These are phyloP conservation scores for Aspergillus sojae DNA, from an alignment of 2,329 filamentous ascomycete species.

Conservation along the genomic window DNA sequence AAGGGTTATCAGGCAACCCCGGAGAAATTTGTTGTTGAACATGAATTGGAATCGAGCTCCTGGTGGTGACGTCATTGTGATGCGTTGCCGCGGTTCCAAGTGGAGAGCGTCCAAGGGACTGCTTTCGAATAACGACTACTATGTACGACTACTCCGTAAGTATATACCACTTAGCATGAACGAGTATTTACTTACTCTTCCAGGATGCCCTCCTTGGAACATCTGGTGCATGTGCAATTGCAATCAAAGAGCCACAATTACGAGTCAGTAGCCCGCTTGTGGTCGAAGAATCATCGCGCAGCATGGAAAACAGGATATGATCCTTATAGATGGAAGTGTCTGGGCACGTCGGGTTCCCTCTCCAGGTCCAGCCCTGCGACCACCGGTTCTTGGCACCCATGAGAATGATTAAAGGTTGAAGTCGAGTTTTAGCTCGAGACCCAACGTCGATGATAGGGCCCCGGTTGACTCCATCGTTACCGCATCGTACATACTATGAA, in stretches of 20 bases:
- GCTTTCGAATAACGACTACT: not conserved
- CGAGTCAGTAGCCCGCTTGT: too few species aligned
- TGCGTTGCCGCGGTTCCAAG: not conserved
- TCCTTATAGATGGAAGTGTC: not conserved
- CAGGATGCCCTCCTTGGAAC: too few species aligned
- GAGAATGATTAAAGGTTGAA: not conserved
- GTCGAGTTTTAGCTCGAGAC: not conserved
- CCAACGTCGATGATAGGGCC: not conserved
- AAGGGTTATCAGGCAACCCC: too few species aligned
- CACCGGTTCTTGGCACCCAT: too few species aligned
- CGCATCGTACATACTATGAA: not conserved
- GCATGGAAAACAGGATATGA: not conserved
- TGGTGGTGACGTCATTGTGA: not conserved
- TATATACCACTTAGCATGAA: not conserved
- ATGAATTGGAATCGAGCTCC: not conserved
- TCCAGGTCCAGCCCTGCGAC: too few species aligned
- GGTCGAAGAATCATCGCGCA: not conserved
- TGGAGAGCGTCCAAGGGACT: not conserved
- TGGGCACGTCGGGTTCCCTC: not conserved
- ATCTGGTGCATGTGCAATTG: too few species aligned
- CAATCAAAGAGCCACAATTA: too few species aligned
- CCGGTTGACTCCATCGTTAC: not conserved
- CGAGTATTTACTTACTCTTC: not conserved
- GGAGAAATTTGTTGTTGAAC: too few species aligned
- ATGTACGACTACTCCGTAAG: not conserved